Evolutionary conservation across 2,329 filamentous ascomycete species (phyloP).

Genomic region (Arthrobotrys sphaeroides): DNA sequence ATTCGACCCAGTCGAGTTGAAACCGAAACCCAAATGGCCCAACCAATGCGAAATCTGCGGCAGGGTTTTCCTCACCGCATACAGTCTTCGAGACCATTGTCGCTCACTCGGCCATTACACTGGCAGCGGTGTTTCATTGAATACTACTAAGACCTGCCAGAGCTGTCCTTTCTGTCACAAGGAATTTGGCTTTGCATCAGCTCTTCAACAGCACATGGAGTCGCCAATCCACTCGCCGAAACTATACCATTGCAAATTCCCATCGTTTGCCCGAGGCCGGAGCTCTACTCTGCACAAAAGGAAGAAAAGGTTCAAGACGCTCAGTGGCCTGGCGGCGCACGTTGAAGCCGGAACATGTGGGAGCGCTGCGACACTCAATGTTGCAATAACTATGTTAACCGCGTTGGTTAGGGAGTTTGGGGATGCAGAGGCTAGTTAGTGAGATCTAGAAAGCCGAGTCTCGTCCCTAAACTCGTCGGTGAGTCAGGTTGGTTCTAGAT

Average conservation of each 20-base stretch:
- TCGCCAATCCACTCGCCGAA: neutral
- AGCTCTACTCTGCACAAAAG: neutral
- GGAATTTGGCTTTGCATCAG: neutral
- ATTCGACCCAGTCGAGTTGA: neutral
- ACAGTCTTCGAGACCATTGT: too few species aligned
- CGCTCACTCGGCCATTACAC: too few species aligned
- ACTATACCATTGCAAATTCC: neutral
- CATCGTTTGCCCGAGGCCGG: neutral
- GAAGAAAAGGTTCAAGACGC: neutral
- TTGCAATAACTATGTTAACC: neutral
- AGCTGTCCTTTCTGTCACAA: neutral
- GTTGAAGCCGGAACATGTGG: neutral
- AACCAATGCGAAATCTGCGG: neutral
- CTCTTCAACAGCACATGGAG: neutral
- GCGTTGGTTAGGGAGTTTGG: neutral
- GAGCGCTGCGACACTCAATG: neutral
- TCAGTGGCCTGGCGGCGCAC: neutral
- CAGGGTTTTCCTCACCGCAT: neutral
- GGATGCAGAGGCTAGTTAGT: too few species aligned
- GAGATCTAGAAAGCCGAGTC: too few species aligned
- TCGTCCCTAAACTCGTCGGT: too few species aligned
- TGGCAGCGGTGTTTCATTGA: too few species aligned
- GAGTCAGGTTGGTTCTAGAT: too few species aligned
- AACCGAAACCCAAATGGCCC: too few species aligned
- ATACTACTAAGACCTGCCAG: too few species aligned